Percentiles rank a stretch among this genome's conserved stretches.
Conservation (phyloP, 176 grass and related monocot species). For the Eragrostis nindensis region DNA sequence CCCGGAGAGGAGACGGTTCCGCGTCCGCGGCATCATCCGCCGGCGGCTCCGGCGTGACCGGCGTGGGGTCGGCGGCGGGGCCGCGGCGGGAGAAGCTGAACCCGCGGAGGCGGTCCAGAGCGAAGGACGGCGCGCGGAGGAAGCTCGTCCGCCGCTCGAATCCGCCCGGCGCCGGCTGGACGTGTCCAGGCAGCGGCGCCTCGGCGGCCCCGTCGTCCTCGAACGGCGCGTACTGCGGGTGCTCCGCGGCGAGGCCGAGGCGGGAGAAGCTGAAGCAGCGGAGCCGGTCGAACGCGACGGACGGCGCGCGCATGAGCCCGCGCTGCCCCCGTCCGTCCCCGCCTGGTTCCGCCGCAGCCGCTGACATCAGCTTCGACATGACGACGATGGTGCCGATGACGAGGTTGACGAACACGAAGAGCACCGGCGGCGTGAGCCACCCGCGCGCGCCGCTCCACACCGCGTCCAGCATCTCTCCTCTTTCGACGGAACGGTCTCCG, state of each 20-base stretch:
- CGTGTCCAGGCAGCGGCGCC: too few species aligned
- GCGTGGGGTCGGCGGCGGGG: background rate
- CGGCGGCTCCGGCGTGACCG: background rate
- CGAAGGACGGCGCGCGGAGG: background rate
- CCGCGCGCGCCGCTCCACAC: background rate
- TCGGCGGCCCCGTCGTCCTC: background rate
- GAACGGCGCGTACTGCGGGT: background rate
- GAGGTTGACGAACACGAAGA: conserved; percentile 18
- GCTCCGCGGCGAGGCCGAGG: background rate
- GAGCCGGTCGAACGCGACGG: conserved; percentile 1
- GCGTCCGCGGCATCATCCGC: background rate
- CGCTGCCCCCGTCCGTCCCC: background rate
- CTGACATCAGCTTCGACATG: background rate
- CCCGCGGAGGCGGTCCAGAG: conserved; percentile 7
- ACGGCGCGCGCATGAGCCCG: background rate
- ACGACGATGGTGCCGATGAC: conserved; percentile 42
- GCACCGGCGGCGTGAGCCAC: conserved; percentile 28
- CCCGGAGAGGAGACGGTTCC: background rate
- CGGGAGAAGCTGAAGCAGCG: conserved; percentile 26
- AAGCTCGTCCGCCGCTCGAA: background rate
- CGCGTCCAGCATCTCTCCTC: background rate
- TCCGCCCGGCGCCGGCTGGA: background rate
- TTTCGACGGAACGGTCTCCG: background rate
- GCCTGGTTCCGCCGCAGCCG: background rate
- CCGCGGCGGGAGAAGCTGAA: conserved; percentile 5